A percentile compares a stretch with the other conserved stretches of the same genome.
These are phyloP conservation scores for Penicillium sp. DNA, from an alignment of 2,329 filamentous ascomycete species.

Conservation along the genomic window DNA sequence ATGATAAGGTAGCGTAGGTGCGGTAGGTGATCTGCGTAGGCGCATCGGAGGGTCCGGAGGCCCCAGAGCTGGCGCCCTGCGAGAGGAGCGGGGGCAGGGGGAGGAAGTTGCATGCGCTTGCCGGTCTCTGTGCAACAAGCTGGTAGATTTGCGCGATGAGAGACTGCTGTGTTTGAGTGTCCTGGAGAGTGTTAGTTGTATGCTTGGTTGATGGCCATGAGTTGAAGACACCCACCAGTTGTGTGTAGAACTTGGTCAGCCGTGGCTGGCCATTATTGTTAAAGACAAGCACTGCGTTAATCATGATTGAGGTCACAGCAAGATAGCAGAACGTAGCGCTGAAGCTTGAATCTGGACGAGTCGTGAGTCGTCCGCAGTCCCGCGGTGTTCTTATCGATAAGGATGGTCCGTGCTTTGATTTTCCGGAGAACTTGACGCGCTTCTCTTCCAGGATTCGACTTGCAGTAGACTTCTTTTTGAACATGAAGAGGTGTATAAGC, in stretches of 20 bases:
- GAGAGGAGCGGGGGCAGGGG: conserved; percentile 69
- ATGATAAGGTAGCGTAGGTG: conserved; percentile 96
- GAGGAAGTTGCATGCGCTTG: conserved; percentile 96
- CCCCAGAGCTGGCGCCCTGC: conserved; percentile 51
- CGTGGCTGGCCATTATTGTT: conserved; percentile 97
- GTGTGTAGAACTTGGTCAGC: conserved; percentile 97
- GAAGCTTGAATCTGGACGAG: background rate
- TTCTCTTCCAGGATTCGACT: background rate
- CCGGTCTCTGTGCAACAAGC: conserved; percentile 85
- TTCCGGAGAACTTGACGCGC: conserved; percentile 20
- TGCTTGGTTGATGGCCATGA: background rate
- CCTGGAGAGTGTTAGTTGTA: conserved; percentile 54
- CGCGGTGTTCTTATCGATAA: conserved; percentile 9
- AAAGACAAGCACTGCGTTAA: conserved; percentile 98
- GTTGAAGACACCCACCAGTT: conserved; percentile 64
- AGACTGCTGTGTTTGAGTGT: conserved; percentile 94
- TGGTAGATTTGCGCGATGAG: conserved; percentile 97
- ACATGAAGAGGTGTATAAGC: conserved; percentile 8
- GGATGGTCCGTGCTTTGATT: conserved; percentile 20
- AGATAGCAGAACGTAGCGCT: background rate
- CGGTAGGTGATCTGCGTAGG: conserved; percentile 96
- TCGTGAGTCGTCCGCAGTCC: background rate
- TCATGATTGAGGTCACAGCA: conserved; percentile 62
- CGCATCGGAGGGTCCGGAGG: conserved; percentile 72
- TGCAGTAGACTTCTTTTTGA: background rate